These are phyloP conservation scores for Hypoxylon sp. DNA, from an alignment of 2,329 filamentous ascomycete species.

Conservation along the genomic window DNA sequence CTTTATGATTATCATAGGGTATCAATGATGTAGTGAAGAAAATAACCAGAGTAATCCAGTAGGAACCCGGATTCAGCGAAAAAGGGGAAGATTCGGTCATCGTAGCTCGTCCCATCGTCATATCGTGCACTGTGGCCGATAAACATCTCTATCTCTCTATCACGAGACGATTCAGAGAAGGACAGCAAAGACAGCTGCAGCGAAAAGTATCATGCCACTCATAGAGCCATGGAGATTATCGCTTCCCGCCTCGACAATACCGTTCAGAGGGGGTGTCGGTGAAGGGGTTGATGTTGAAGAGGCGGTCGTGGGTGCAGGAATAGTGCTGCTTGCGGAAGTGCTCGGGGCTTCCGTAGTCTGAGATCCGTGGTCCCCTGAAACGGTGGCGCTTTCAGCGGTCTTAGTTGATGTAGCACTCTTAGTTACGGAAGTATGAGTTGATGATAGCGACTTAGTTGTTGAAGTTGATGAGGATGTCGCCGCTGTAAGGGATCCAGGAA, in stretches of 20 bases:
- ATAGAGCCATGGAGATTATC: constrained; percentile 19
- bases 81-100: constrained; percentile 14
- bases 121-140: constrained; percentile 23
- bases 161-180: constrained; percentile 29
- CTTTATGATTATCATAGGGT: constrained; percentile 31
- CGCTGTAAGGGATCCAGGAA: constrained; percentile 65
- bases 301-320: constrained; percentile 5
- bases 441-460: constrained; percentile 30
- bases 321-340: not conserved
- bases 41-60: constrained; percentile 20
- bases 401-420: constrained; percentile 30
- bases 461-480: constrained; percentile 54
- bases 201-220: constrained; percentile 23
- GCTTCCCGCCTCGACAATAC: constrained; percentile 32
- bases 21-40: constrained; percentile 36
- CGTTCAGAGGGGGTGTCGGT: constrained; percentile 29
- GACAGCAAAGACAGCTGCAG: constrained; percentile 28
- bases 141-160: constrained; percentile 6
- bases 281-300: constrained; percentile 25
- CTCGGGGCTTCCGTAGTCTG: not conserved
- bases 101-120: constrained; percentile 40
- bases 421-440: constrained; percentile 31
- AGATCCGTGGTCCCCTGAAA: constrained; percentile 1
- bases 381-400: constrained; percentile 10
- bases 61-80: constrained; percentile 16